phyloP scores from a whole-genome alignment of 2,329 filamentous ascomycete genomes.

The Colletotrichum cereale region DNA sequence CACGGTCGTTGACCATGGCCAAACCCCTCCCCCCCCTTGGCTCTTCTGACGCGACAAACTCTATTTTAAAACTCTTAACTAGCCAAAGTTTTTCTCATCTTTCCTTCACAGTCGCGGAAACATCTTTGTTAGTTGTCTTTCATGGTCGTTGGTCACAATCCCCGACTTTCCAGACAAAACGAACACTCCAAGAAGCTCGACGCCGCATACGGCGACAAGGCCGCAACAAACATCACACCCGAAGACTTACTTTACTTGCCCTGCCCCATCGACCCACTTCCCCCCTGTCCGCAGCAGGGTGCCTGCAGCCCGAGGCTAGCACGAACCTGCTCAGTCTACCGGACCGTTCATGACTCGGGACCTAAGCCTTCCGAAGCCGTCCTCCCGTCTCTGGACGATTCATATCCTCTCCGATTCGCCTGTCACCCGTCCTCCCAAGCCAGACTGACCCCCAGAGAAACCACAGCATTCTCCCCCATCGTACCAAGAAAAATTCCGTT shows the following conservation, averaged over 20 bases:
- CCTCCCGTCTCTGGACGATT: slow-evolving; percentile 29
- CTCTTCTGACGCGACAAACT: neutral
- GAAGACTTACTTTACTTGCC: neutral
- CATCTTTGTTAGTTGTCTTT: neutral
- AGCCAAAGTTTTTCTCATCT: neutral
- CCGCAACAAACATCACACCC: neutral
- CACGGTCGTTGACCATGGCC: neutral
- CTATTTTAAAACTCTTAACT: neutral
- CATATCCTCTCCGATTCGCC: slow-evolving; percentile 37
- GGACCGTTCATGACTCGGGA: slow-evolving; percentile 35
- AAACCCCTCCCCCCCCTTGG: neutral
- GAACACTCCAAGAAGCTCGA: neutral
- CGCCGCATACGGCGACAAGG: slow-evolving; percentile 25
- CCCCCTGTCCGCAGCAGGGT: slow-evolving; percentile 9
- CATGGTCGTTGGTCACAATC: neutral
- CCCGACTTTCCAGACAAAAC: neutral
- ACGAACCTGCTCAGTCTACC: slow-evolving; percentile 18
- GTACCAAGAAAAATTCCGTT: slow-evolving; percentile 7
- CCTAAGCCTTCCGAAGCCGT: slow-evolving; percentile 25
- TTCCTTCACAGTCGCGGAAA: neutral
- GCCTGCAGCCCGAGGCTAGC: slow-evolving; percentile 31
- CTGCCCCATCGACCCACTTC: neutral
- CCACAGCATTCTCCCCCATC: slow-evolving; percentile 7
- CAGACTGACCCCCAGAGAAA: slow-evolving; percentile 18
- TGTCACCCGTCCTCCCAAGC: slow-evolving; percentile 14